Evolutionary conservation across 306 rosid species (phyloP).

Genomic region (Crataegus laevigata): DNA sequence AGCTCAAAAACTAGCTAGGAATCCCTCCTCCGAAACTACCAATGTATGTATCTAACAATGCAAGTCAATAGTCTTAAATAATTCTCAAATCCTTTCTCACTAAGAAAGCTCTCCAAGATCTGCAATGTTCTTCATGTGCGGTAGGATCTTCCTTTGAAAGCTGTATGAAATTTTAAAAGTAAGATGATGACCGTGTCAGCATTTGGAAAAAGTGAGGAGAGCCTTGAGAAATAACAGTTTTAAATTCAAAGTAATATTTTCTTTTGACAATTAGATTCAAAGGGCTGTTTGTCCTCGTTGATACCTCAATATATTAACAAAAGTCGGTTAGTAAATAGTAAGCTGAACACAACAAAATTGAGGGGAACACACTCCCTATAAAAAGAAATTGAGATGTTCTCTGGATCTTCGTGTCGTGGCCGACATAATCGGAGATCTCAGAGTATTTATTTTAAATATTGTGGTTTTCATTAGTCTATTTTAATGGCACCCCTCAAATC

Average conservation of each 20-base stretch:
- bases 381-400: no score
- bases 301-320: not conserved
- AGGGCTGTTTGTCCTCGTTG: not conserved
- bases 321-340: not conserved
- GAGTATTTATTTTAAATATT: no score
- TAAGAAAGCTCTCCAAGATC: not conserved
- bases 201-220: not conserved
- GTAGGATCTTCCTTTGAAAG: not conserved
- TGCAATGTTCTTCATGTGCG: not conserved
- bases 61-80: not conserved
- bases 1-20: not conserved
- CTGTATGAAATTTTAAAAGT: not conserved
- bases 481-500: fast-evolving
- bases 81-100: not conserved
- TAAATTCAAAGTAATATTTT: not conserved
- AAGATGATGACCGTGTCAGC: not conserved
- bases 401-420: no score
- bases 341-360: not conserved
- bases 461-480: no score
- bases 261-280: not conserved
- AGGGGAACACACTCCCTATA: not conserved
- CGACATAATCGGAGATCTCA: no score
- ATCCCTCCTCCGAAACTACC: not conserved
- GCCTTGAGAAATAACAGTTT: not conserved
- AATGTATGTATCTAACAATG: not conserved